Conservation (phyloP, 2,329 filamentous ascomycete genomes). For the Tympanopsis confertula region DNA sequence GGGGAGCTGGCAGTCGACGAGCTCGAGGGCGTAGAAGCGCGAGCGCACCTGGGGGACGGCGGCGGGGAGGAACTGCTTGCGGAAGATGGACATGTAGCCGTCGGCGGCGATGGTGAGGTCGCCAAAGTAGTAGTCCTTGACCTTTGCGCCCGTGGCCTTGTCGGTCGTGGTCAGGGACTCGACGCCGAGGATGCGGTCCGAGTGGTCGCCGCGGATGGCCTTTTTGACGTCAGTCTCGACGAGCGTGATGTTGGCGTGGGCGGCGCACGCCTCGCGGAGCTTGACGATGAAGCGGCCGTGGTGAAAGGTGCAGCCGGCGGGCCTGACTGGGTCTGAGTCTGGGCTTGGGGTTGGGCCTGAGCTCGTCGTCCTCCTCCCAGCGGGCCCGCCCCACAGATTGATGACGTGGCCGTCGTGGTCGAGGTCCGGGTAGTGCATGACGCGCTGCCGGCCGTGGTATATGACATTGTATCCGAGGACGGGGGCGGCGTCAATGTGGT, state of each 20-base stretch:
- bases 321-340: conserved; percentile 27
- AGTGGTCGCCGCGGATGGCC: conserved; percentile 59
- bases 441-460: conserved; percentile 62
- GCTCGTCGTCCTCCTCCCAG: conserved; percentile 16
- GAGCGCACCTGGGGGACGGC: conserved; percentile 57
- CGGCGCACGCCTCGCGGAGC: conserved; percentile 63
- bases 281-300: conserved; percentile 86
- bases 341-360: conserved; percentile 13
- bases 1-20: conserved; percentile 76
- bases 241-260: conserved; percentile 73
- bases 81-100: conserved; percentile 85
- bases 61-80: conserved; percentile 62
- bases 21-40: conserved; percentile 87
- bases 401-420: conserved; percentile 30
- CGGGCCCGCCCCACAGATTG: conserved; percentile 6
- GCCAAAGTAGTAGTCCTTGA: conserved; percentile 71
- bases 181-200: conserved; percentile 70
- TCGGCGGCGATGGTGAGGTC: conserved; percentile 81
- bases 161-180: conserved; percentile 53
- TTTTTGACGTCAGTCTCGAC: conserved; percentile 79
- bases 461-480: conserved; percentile 81
- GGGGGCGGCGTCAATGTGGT: conserved; percentile 75
- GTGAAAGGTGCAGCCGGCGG: conserved; percentile 76
- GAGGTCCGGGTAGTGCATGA: conserved; percentile 68
- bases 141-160: conserved; percentile 39